phyloP scores from a whole-genome alignment of 2,329 filamentous ascomycete species.

The Colletotrichum costaricense region DNA sequence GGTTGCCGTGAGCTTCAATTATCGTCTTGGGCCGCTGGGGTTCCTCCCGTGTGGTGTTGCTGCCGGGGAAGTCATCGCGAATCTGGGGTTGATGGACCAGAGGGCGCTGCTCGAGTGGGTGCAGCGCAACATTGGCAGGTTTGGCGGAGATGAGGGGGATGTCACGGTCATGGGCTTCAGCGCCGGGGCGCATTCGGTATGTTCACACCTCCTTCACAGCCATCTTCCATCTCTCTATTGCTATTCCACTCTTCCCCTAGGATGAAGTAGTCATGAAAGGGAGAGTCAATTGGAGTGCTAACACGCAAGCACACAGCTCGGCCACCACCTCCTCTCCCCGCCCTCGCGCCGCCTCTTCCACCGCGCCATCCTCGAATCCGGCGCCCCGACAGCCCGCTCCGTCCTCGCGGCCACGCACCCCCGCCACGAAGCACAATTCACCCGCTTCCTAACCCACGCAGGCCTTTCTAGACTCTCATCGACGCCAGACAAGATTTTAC shows the following conservation, averaged over 20 bases:
- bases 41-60: slow-evolving; percentile 71
- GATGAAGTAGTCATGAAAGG: too few relatives aligned
- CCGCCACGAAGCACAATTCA: slow-evolving; percentile 66
- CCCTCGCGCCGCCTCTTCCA: slow-evolving; percentile 58
- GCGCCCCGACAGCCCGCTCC: slow-evolving; percentile 65
- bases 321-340: slow-evolving; percentile 71
- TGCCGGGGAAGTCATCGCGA: slow-evolving; percentile 66
- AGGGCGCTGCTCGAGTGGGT: slow-evolving; percentile 70
- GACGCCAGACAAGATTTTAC: slow-evolving; percentile 58
- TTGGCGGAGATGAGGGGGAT: slow-evolving; percentile 69
- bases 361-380: slow-evolving; percentile 68
- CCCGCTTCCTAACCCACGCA: slow-evolving; percentile 63
- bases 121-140: slow-evolving; percentile 65
- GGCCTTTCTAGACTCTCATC: slow-evolving; percentile 59
- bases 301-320: slow-evolving; percentile 59
- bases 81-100: slow-evolving; percentile 74
- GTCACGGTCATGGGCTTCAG: slow-evolving; percentile 72
- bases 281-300: not conserved
- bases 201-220: slow-evolving; percentile 12
- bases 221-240: slow-evolving; percentile 30
- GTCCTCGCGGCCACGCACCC: slow-evolving; percentile 65
- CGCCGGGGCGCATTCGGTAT: slow-evolving; percentile 71
- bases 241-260: not conserved
- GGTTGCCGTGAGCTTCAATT: slow-evolving; percentile 70
- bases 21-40: slow-evolving; percentile 75